phyloP scores from a whole-genome alignment of 768 basidiomycete genomes.

The Leccinum fibrillosum region DNA sequence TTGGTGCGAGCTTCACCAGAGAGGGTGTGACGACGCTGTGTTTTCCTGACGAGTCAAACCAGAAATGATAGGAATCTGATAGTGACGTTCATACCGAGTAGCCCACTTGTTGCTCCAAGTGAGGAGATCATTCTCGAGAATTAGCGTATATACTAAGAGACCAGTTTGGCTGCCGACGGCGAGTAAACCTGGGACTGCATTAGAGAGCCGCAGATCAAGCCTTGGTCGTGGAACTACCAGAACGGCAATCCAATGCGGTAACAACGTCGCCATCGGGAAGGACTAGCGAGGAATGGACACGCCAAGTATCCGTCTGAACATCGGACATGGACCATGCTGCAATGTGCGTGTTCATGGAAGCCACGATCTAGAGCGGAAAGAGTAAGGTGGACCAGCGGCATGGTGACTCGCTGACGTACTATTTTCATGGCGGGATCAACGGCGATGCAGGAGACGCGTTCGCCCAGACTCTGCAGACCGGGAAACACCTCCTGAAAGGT shows the following conservation, averaged over 20 bases:
- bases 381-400: neutral
- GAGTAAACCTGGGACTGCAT: conserved; percentile 57
- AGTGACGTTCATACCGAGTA: conserved; percentile 42
- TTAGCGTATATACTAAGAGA: conserved; percentile 72
- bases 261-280: conserved; percentile 54
- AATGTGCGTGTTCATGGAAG: conserved; percentile 62
- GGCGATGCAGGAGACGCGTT: conserved; percentile 56
- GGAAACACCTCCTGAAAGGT: conserved; percentile 84
- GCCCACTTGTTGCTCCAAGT: conserved; percentile 84
- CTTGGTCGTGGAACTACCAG: conserved; percentile 45
- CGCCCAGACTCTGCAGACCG: conserved; percentile 40
- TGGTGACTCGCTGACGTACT: conserved; percentile 44
- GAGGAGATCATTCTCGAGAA: conserved; percentile 77
- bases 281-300: conserved; percentile 77
- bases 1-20: conserved; percentile 67
- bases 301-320: conserved; percentile 61
- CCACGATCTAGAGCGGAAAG: conserved; percentile 55
- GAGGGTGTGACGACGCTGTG: conserved; percentile 45
- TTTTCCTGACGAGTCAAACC: conserved; percentile 23
- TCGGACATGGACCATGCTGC: conserved; percentile 80
- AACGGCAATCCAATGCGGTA: conserved; percentile 67
- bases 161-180: conserved; percentile 60
- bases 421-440: conserved; percentile 81
- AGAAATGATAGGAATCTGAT: conserved; percentile 1
- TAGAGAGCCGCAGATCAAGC: conserved; percentile 16